A percentile compares a stretch with the other conserved stretches of the same genome.
Conservation (phyloP, 176 grass and related monocot genomes). For the Triticum turgidum region DNA sequence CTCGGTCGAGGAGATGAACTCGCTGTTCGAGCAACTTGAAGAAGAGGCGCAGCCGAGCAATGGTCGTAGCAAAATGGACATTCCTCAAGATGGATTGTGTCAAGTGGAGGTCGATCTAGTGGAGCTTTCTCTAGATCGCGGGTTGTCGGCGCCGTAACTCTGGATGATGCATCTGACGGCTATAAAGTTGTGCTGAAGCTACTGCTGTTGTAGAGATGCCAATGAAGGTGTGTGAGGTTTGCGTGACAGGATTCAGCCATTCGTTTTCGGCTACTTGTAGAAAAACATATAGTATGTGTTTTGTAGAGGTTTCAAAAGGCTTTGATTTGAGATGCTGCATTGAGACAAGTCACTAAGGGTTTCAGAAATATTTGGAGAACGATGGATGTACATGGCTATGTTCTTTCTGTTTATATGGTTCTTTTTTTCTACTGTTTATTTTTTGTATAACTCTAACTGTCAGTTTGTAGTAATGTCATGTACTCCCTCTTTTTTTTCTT, state of each 20-base stretch:
- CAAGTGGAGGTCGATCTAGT: neutral
- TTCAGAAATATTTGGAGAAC: neutral
- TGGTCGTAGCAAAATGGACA: conserved; percentile 11
- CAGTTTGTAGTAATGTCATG: neutral
- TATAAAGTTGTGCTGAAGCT: neutral
- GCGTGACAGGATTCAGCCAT: neutral
- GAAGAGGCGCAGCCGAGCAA: neutral
- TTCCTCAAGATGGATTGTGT: neutral
- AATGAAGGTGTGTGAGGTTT: neutral
- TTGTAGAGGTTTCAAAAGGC: neutral
- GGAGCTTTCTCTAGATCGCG: neutral
- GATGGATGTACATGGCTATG: neutral
- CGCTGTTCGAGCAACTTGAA: conserved; percentile 13
- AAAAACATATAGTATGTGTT: neutral
- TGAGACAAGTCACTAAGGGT: neutral
- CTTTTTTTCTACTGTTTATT: neutral
- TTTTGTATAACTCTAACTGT: neutral
- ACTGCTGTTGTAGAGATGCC: neutral
- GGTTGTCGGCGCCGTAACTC: neutral
- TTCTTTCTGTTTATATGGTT: neutral
- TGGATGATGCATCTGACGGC: neutral
- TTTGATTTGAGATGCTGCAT: neutral
- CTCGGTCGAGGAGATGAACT: conserved; percentile 21
- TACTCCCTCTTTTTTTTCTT: too few species aligned
- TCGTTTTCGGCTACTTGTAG: neutral